Conservation (phyloP, 2,329 filamentous ascomycete genomes). For the Pseudovirgaria hyperparasitica region DNA sequence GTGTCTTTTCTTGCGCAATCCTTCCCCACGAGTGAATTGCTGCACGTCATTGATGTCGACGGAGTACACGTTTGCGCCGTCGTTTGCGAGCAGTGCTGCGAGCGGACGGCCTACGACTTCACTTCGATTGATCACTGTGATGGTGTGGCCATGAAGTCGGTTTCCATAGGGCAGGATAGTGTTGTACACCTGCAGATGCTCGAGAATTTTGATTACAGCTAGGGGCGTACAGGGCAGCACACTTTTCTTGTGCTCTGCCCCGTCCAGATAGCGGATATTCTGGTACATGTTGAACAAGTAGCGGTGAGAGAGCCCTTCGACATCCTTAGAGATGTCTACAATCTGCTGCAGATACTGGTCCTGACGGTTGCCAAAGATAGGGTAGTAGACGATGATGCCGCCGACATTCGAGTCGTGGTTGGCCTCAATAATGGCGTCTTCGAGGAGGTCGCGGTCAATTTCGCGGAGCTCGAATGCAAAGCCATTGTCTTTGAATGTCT, state of each 20-base stretch:
- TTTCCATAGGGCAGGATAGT: conserved; percentile 86
- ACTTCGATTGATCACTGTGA: conserved; percentile 91
- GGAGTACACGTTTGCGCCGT: conserved; percentile 89
- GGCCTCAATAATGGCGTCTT: conserved; percentile 75
- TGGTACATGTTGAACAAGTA: conserved; percentile 99
- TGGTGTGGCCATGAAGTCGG: conserved; percentile 81
- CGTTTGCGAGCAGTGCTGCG: conserved; percentile 86
- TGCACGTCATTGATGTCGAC: conserved; percentile 88
- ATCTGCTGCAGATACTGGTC: conserved; percentile 96
- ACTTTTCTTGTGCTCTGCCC: conserved; percentile 67
- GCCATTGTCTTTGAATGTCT: conserved; percentile 87
- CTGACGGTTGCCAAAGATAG: conserved; percentile 82
- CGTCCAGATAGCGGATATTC: conserved; percentile 90
- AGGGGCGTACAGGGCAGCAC: conserved; percentile 92
- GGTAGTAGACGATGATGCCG: conserved; percentile 96
- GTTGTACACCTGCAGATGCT: conserved; percentile 94
- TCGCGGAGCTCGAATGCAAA: conserved; percentile 79
- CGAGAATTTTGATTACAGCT: conserved; percentile 92
- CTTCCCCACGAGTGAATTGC: conserved; percentile 79
- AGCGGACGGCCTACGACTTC: conserved; percentile 92
- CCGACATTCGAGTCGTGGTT: conserved; percentile 69
- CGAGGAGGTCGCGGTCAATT: conserved; percentile 76
- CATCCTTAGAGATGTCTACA: conserved; percentile 79
- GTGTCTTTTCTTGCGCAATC: conserved; percentile 73
- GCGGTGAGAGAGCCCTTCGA: conserved; percentile 85